phyloP scores from a whole-genome alignment of 495 filamentous ascomycete species.

The Penicillium robsamsonii region DNA sequence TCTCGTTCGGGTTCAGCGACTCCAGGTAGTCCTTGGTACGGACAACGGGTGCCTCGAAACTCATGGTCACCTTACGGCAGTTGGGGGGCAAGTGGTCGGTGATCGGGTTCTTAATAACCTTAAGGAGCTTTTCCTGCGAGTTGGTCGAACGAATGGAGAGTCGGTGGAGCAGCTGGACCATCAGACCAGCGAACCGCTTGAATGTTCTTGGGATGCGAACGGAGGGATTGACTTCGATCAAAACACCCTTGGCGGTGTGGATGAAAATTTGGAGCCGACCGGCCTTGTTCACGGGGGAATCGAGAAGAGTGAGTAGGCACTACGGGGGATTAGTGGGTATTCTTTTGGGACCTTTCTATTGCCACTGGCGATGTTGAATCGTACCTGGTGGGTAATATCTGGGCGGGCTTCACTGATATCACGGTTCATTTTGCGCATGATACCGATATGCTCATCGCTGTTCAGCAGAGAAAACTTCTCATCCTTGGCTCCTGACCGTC shows the following conservation, averaged over 20 bases:
- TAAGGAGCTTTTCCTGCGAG: slow-evolving; percentile 94
- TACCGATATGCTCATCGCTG: slow-evolving; percentile 97
- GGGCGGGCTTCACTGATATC: slow-evolving; percentile 97
- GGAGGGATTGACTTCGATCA: slow-evolving; percentile 96
- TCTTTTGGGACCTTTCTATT: slow-evolving; percentile 4
- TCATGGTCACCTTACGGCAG: slow-evolving; percentile 94
- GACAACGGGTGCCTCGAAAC: slow-evolving; percentile 84
- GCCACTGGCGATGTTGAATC: slow-evolving; percentile 18
- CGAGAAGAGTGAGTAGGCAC: slow-evolving; percentile 96
- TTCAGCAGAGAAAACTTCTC: slow-evolving; percentile 96
- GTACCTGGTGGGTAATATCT: slow-evolving; percentile 97
- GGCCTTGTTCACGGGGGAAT: slow-evolving; percentile 97
- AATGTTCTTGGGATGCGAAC: slow-evolving; percentile 97
- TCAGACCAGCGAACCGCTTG: slow-evolving; percentile 96
- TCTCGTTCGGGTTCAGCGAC: slow-evolving; percentile 74
- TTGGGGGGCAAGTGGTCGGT: slow-evolving; percentile 94
- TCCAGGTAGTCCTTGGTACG: slow-evolving; percentile 86
- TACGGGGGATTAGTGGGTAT: slow-evolving; percentile 31
- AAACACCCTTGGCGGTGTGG: slow-evolving; percentile 90
- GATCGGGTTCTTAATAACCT: slow-evolving; percentile 97
- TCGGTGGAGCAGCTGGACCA: slow-evolving; percentile 98
- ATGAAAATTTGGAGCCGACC: slow-evolving; percentile 98
- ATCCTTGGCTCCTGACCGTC: slow-evolving; percentile 67
- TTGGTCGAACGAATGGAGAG: slow-evolving; percentile 93
- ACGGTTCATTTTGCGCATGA: slow-evolving; percentile 98